Evolutionary conservation across 371 early-diverging fungal genomes (phyloP).

Genomic region (Syncephalastrum contaminatum): DNA sequence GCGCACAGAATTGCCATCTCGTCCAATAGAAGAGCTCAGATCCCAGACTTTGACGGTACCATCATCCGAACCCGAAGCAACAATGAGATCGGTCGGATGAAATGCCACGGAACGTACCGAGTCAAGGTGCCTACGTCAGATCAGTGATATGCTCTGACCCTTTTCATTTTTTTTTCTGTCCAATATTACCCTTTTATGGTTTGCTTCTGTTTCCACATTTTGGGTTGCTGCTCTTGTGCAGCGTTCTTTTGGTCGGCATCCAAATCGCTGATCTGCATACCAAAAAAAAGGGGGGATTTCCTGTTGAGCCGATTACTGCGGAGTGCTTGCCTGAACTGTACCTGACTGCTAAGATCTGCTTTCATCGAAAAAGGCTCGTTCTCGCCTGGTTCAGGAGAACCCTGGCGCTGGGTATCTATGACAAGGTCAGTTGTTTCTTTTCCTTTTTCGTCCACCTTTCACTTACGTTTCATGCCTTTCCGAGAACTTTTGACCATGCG

Average conservation of each 20-base stretch:
- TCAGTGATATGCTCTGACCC: not conserved
- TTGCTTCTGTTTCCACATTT: conserved; percentile 62
- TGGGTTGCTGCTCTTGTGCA: conserved; percentile 25
- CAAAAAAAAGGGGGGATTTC: not conserved
- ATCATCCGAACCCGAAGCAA: conserved; percentile 84
- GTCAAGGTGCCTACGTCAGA: conserved; percentile 74
- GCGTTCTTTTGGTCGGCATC: conserved; percentile 14
- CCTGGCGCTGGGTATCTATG: no score
- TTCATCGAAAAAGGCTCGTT: no score
- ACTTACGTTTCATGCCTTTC: conserved; percentile 34
- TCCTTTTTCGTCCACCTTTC: not conserved
- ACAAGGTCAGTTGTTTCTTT: not conserved
- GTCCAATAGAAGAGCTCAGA: conserved; percentile 38
- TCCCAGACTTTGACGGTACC: conserved; percentile 83
- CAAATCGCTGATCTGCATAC: conserved; percentile 24
- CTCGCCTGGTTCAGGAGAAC: no score
- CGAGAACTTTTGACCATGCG: conserved; percentile 54
- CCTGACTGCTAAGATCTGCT: no score
- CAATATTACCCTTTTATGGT: conserved; percentile 57
- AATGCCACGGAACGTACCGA: conserved; percentile 73
- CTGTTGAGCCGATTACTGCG: no score
- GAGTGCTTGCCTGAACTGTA: no score
- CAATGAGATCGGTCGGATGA: conserved; percentile 59
- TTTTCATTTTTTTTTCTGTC: not conserved
- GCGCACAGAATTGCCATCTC: conserved; percentile 33